Evolutionary conservation across 2,329 filamentous ascomycete genomes (phyloP).

Genomic region (Fusarium longipes): DNA sequence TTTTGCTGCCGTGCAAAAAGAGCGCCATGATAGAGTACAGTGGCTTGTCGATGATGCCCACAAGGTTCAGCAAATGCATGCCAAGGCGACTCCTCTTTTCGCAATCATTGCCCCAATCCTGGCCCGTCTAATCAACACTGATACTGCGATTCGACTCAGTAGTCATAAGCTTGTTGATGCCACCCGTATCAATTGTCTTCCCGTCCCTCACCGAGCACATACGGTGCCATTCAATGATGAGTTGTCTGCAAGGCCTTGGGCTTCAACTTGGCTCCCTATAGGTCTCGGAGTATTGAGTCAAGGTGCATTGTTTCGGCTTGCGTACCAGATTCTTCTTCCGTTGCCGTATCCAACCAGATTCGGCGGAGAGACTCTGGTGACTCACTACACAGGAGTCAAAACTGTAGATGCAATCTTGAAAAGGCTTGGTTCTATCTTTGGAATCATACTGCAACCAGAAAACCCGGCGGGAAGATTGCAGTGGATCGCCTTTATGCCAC

Average conservation of each 20-base stretch:
- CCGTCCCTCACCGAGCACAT: not conserved
- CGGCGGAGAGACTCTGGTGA: not conserved
- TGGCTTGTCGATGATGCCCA: slow-evolving; percentile 7
- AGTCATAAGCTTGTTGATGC: not conserved
- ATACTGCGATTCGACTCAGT: accelerated
- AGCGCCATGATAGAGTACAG: not conserved
- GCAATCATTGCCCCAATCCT: not conserved
- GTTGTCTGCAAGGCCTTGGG: not conserved
- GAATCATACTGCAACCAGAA: not conserved
- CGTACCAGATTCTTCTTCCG: accelerated
- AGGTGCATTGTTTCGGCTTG: not conserved
- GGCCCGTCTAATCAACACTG: accelerated
- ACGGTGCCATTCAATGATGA: not conserved
- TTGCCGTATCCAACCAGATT: not conserved
- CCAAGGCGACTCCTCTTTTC: not conserved
- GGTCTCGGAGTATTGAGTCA: not conserved
- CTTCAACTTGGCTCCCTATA: not conserved
- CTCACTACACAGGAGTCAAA: not conserved
- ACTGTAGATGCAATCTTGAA: not conserved
- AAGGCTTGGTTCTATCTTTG: not conserved
- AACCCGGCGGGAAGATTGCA: not conserved
- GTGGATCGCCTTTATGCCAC: not conserved
- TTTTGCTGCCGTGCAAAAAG: not conserved
- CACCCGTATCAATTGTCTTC: not conserved
- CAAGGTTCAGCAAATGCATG: not conserved